Evolutionary conservation across 345 rosid genomes (phyloP).

Genomic region (Citropsis articulata): DNA sequence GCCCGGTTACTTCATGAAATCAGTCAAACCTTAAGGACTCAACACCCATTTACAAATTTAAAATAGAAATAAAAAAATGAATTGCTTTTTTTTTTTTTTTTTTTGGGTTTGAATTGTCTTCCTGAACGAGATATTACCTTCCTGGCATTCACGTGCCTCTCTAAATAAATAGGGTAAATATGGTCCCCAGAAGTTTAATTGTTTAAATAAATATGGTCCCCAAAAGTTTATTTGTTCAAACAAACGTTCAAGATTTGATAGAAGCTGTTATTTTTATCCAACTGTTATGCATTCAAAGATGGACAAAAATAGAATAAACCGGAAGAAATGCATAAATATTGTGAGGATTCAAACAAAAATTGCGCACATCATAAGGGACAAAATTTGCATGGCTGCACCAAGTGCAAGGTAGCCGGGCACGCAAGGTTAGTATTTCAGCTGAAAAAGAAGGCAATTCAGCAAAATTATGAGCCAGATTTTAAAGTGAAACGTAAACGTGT

Average conservation of each 20-base stretch:
- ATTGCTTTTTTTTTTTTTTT: not conserved
- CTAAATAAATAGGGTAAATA: not conserved
- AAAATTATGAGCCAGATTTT: too few relatives aligned
- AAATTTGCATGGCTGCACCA: too few relatives aligned
- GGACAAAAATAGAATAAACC: not conserved
- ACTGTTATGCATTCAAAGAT: not conserved
- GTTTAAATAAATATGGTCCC: not conserved
- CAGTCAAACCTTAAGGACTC: conserved; percentile 3
- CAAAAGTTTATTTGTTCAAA: not conserved
- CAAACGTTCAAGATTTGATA: not conserved
- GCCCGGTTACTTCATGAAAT: not conserved
- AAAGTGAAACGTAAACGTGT: too few relatives aligned
- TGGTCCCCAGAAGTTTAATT: not conserved
- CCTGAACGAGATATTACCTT: not conserved
- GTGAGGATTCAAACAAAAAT: not conserved
- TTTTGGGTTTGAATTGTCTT: not conserved
- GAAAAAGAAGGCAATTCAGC: too few relatives aligned
- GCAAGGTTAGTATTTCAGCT: too few relatives aligned
- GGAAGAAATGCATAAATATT: too few relatives aligned
- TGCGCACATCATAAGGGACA: too few relatives aligned
- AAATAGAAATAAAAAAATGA: not conserved
- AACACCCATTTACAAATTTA: not conserved
- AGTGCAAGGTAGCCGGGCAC: too few relatives aligned
- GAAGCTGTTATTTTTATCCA: not conserved
- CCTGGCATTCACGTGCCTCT: conserved; percentile 6